Evolutionary conservation across 1,139 yeast genomes (phyloP).

Genomic region (Saccharomycopsis hybrid): DNA sequence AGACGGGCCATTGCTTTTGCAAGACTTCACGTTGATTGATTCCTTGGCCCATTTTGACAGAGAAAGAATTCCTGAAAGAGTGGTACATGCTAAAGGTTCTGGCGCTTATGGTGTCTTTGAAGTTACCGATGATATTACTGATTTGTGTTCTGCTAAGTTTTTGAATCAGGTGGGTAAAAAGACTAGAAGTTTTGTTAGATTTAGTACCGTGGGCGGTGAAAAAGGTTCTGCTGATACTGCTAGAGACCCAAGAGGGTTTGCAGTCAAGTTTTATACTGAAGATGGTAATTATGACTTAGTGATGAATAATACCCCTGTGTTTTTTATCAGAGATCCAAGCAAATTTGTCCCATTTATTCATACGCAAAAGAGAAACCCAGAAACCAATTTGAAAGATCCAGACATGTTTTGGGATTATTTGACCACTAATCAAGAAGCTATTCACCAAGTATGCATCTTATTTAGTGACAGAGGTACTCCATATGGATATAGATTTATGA

Average conservation of each 20-base stretch:
- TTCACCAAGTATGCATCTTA: slow-evolving; percentile 57
- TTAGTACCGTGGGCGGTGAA: slow-evolving; percentile 58
- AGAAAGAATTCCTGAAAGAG: slow-evolving; percentile 58
- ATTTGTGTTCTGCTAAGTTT: slow-evolving; percentile 45
- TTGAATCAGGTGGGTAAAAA: slow-evolving; percentile 43
- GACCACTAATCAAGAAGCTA: slow-evolving; percentile 53
- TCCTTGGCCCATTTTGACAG: slow-evolving; percentile 55
- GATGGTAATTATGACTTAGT: slow-evolving; percentile 59
- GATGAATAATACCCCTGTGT: slow-evolving; percentile 54
- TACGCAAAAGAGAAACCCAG: slow-evolving; percentile 69
- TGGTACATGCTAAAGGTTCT: slow-evolving; percentile 60
- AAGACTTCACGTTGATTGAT: slow-evolving; percentile 51
- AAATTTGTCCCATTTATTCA: slow-evolving; percentile 55
- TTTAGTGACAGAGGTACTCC: slow-evolving; percentile 71
- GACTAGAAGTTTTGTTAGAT: slow-evolving; percentile 42
- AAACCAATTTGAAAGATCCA: slow-evolving; percentile 75
- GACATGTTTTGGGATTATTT: slow-evolving; percentile 69
- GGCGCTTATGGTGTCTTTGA: slow-evolving; percentile 59
- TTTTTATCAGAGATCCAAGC: slow-evolving; percentile 53
- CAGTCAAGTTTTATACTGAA: slow-evolving; percentile 51
- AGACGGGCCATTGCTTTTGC: slow-evolving; percentile 51
- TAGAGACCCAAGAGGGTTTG: slow-evolving; percentile 56
- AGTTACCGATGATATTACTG: slow-evolving; percentile 50
- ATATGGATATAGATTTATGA: slow-evolving; percentile 55
- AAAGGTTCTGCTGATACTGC: slow-evolving; percentile 51